These are phyloP conservation scores for Gracilaria caudata DNA, from an alignment of 23 red algal genomes.

Conservation along the genomic window DNA sequence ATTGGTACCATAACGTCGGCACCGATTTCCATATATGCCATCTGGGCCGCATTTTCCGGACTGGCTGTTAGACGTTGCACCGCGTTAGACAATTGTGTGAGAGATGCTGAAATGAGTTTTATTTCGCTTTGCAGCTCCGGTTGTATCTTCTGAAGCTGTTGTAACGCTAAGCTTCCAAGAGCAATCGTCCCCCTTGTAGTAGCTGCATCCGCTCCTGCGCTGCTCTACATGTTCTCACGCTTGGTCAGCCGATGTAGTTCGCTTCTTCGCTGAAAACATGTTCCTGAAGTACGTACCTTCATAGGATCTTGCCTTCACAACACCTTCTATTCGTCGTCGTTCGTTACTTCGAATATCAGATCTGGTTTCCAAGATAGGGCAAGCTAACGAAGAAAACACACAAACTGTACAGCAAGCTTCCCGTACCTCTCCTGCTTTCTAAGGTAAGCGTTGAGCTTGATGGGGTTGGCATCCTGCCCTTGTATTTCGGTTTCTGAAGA, in stretches of 20 bases:
- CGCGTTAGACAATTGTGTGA: constrained; percentile 49
- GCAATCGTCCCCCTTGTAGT: constrained; percentile 42
- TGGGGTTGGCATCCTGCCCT: too few species aligned
- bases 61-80: constrained; percentile 57
- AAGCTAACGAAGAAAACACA: not conserved
- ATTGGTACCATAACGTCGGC: constrained; percentile 73
- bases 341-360: not conserved
- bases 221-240: constrained; percentile 19
- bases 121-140: constrained; percentile 54
- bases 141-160: constrained; percentile 58
- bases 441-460: too few species aligned
- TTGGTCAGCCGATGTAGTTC: not conserved
- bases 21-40: constrained; percentile 27
- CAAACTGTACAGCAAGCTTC: too few species aligned
- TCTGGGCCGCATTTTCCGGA: constrained; percentile 45
- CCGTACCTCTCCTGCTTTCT: too few species aligned
- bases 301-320: not conserved
- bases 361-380: not conserved
- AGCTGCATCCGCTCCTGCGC: not conserved
- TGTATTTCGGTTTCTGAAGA: too few species aligned
- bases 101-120: constrained; percentile 53
- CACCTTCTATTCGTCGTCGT: not conserved
- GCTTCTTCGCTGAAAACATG: not conserved
- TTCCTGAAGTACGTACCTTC: constrained; percentile 13
- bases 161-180: constrained; percentile 41